Evolutionary conservation across 305 asterid genomes (phyloP), one percentile per base, ranked within the genome.

Genomic region (Nicotiana rustica): DNA sequence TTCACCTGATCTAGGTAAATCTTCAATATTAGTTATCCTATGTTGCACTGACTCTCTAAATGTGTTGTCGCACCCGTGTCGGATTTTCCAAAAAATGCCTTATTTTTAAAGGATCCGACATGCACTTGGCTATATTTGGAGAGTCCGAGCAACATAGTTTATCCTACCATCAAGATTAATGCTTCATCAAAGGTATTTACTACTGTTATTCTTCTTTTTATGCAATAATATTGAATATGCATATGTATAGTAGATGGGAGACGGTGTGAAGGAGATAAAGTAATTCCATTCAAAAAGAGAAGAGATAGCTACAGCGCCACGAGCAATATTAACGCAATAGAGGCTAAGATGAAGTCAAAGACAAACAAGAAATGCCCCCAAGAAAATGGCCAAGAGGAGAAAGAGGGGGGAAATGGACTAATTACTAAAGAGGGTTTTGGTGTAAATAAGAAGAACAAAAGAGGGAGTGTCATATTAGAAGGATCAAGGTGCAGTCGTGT

Each of bases 401-500:
- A 66, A 31, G 82, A 75, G 19, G 69, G 62, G 4, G 61, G 44
- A 35, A 19, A 36, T 76, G 31, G 17, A 15, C 18, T 4, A n/a
- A 41, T 49, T 82, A 41, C 15, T 1, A 60, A 84, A 35, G 70
- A 35, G 3, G 75, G 0, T 10, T 65, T 12, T 41, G 81, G 82
- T 18, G 69, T 38, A 6, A 80, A 12, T 47, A 87, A 87, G 83
- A 92, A 88, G 90, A 82, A 31, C 81, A 89, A 86, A 86, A 89
- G 91, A 82, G 96, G 93, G 1, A 90, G 41, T 73, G 91, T 86
- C 36, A 85, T 93, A 77, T 78, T 91, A 92, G 97, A 93, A 77
- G 96, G 97, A 12, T 92, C 96, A 0, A 89, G 97, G 65, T 93
- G 97, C 86, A 93, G 97, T 88, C 96, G 97, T 2, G 93, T 91